These are phyloP conservation scores for bread wheat (Triticum aestivum) DNA, from an alignment of 176 grass and related monocot genomes.

Conservation along the genomic window IWGSC_CS_RefSeq_v2.1 NC_057801.1:780670364-780670863, in stretches of 20 bases:
- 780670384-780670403: slow-evolving; percentile 19
- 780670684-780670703: not conserved
- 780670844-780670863: not conserved
- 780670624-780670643: too few species aligned
- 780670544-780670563: too few species aligned
- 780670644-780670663: not conserved
- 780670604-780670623: not conserved
- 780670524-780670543: not conserved
- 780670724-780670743: slow-evolving; percentile 39
- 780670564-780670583: not conserved
- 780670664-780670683: not conserved
- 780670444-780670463: slow-evolving; percentile 50
- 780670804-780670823: slow-evolving; percentile 30
- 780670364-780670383: slow-evolving; percentile 48
- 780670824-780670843: not conserved
- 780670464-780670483: slow-evolving; percentile 24
- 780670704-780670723: not conserved
- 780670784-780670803: slow-evolving; percentile 40
- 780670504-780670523: not conserved
- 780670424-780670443: slow-evolving; percentile 46
- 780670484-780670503: too few species aligned
- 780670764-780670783: slow-evolving; percentile 41
- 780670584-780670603: too few species aligned
- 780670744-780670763: slow-evolving; percentile 37
- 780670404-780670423: slow-evolving; percentile 35